Base-by-base conservation (phyloP, 202 grass and related monocot species). In the Zizania palustris region DNA sequence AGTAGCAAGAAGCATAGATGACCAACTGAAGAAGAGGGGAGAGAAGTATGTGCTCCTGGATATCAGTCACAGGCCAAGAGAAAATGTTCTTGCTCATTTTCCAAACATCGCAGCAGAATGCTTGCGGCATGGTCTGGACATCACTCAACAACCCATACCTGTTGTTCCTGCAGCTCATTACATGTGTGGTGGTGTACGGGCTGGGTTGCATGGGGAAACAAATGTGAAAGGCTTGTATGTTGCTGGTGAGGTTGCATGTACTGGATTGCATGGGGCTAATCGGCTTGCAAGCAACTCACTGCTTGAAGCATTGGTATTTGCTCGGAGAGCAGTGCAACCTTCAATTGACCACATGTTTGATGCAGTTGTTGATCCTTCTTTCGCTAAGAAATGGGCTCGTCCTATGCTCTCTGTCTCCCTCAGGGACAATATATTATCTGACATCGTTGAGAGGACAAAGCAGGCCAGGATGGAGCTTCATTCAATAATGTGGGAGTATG, bases 221-320 rank as follows among this genome's bases (percentile, higher is more conserved):
- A 94, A 88, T 82, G 82, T 94, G 74, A 97, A 66, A 84, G 95
- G 95, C 63, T 55, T 97, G 38, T 94, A 92, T 77, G 89, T 97
- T 22, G 91, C 95, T 38, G 91, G 95, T 59, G 95, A 97, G 82
- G 95, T 94, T 34, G 95, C 95, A 38, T 97, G 95, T 83, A 97
- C 95, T 2, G 95, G 95, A 60, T 87, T 97, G 75, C 95, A 97
- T 9, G 95, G 95, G 18, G 95, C 95, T 20, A 97, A 94, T 78
- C 91, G 95, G 65, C 91, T 97, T 13, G 95, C 95, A 36, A 97
- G 95, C 85, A 97, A 97, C 74, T 97, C 95, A 5, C 74, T 97
- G 83, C 91, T 97, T 11, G 95, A 97, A 86, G 95, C 95, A 9
- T 76, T 97, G 75, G 95, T 97, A 21, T 97, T 97, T 62, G 95